A percentile compares a stretch with the other conserved stretches of the same genome.
These are phyloP conservation scores for Cryphonectria parasitica DNA, from an alignment of 2,329 filamentous ascomycete species.

Conservation along the genomic window DNA sequence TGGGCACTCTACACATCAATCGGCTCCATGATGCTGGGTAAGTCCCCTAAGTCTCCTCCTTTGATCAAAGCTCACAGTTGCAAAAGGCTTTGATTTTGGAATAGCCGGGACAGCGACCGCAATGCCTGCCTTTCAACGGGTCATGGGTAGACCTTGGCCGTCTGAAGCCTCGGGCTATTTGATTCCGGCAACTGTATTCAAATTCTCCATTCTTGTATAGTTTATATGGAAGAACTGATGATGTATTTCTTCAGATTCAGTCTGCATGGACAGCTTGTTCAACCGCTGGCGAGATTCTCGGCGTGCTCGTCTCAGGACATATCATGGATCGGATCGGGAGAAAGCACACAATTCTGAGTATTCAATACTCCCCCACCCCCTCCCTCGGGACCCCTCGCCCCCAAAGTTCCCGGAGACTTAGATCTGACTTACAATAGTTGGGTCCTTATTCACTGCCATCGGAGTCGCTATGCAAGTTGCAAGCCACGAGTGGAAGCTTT, in stretches of 20 bases:
- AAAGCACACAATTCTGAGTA: constrained; percentile 32
- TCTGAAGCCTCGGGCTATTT: constrained; percentile 26
- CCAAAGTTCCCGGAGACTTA: fast-evolving
- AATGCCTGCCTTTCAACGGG: constrained; percentile 24
- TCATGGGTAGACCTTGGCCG: constrained; percentile 27
- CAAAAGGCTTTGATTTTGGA: constrained; percentile 10
- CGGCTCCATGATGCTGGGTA: constrained; percentile 29
- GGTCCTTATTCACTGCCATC: background rate
- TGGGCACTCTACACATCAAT: constrained; percentile 28
- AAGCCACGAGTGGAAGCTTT: background rate
- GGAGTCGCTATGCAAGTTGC: background rate
- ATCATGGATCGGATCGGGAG: constrained; percentile 26
- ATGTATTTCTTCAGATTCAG: background rate
- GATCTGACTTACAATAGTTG: background rate
- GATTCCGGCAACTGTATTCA: background rate
- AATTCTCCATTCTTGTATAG: too few relatives aligned
- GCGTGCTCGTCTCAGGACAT: constrained; percentile 24
- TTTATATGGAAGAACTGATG: background rate
- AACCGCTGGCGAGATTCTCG: constrained; percentile 26
- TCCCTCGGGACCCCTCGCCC: too few relatives aligned
- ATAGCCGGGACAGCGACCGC: constrained; percentile 21
- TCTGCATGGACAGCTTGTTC: constrained; percentile 26
- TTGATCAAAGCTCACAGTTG: background rate
- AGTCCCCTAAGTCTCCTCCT: background rate
- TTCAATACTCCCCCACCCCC: background rate